Evolutionary conservation across 441 rosid species (phyloP), one percentile per base, ranked within the genome.

Genomic region (Omphalea diandra): DNA sequence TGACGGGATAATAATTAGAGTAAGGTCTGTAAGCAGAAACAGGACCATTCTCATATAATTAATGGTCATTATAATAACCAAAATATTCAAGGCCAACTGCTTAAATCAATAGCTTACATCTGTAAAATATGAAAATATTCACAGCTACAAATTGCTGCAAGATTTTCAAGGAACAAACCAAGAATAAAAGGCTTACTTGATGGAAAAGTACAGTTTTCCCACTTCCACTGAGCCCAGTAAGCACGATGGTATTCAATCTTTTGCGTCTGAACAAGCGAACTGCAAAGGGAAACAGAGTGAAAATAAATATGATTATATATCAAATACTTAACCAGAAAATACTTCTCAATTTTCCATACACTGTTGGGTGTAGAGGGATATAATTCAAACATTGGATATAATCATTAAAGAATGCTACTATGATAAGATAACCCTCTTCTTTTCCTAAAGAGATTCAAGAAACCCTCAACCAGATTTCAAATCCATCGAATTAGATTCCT

Each of bases 191-290:
- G 31, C 88, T 79, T 78, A 89, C 98, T 74, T 86, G 97, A 84
- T 86, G 87, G 81, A 86, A 91, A 56, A 94, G 84, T 49, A 86
- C 78, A 40, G 94, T 91, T 82, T 90, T 94, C 24, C 97, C 97
- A 68, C 97, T 83, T 55, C 94, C 97, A 58, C 84, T 77, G 32
- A 88, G 84, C 52, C 98, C 97, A 61, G 87, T 60, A 40, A 94
- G 90, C 76, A 94, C 83, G 61, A 91, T 76, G 69, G 89, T 91
- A 72, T 81, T 85, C 33, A 91, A 85, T 63, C 84, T 90, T n/a
- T 83, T 70, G 57, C 86, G 81, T 69, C 75, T 84, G 70, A 89
- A 79, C 72, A 88, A 77, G 67, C 83, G 76, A 74, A 80, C 97
- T 91, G 84, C 82, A 68, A 65, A 22, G 15, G 38, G 69, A 24